These are phyloP conservation scores for Mycena leptocephala DNA, from an alignment of 768 basidiomycete species.

Conservation along the genomic window DNA sequence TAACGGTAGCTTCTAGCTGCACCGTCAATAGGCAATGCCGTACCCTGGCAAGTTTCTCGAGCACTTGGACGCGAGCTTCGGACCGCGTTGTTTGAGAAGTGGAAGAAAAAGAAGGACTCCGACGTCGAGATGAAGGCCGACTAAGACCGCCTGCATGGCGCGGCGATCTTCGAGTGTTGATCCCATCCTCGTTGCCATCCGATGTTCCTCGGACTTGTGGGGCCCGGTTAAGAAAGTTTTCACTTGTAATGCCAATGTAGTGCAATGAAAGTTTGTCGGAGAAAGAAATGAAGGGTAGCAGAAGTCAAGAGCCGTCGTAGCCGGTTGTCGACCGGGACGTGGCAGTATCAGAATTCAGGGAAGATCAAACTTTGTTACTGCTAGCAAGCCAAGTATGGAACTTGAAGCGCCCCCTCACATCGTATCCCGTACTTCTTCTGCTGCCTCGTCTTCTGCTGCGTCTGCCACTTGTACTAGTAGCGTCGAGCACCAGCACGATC, in stretches of 20 bases:
- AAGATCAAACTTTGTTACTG: neutral
- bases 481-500: slow-evolving; percentile 61
- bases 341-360: neutral
- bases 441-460: slow-evolving; percentile 50
- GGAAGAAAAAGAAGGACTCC: slow-evolving; percentile 55
- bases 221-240: too few species aligned
- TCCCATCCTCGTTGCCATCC: too few species aligned
- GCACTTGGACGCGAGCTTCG: slow-evolving; percentile 80
- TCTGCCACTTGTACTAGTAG: slow-evolving; percentile 53
- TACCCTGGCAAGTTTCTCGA: slow-evolving; percentile 75
- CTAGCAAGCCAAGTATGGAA: slow-evolving; percentile 52
- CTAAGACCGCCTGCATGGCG: neutral
- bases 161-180: too few species aligned
- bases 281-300: too few species aligned
- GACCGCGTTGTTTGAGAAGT: slow-evolving; percentile 66
- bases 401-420: slow-evolving; percentile 37
- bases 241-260: too few species aligned
- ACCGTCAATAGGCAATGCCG: slow-evolving; percentile 89
- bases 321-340: too few species aligned
- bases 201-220: too few species aligned
- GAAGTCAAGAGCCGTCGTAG: too few species aligned
- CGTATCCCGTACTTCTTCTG: slow-evolving; percentile 48
- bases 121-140: slow-evolving; percentile 5
- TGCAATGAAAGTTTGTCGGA: too few species aligned
- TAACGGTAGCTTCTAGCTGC: slow-evolving; percentile 66